phyloP scores from a whole-genome alignment of 345 rosid genomes.

The Murraya koenigii region DNA sequence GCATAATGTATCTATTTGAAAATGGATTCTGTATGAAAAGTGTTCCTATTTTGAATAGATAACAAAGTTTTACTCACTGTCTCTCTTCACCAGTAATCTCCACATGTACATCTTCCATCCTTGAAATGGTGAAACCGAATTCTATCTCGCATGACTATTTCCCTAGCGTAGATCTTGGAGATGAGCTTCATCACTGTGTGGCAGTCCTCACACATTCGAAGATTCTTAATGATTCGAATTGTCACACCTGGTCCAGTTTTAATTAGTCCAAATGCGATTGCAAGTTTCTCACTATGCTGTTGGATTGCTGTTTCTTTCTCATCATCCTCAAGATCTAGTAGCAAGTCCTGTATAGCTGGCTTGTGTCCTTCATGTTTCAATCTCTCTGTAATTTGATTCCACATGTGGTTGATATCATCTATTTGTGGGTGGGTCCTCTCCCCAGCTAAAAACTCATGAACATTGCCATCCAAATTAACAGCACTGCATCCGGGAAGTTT shows the following conservation, averaged over 20 bases:
- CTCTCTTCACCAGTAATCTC: conserved; percentile 52
- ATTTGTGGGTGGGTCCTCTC: conserved; percentile 46
- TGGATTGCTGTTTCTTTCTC: conserved; percentile 51
- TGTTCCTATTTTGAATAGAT: background rate
- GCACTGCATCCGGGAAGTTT: conserved; percentile 69
- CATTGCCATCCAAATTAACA: conserved; percentile 46
- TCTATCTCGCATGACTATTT: conserved; percentile 60
- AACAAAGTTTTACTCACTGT: background rate
- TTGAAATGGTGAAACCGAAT: conserved; percentile 55
- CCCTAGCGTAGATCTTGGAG: conserved; percentile 49
- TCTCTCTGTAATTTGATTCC: conserved; percentile 37
- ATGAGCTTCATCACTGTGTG: conserved; percentile 55
- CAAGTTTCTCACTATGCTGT: conserved; percentile 71
- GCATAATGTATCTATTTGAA: background rate
- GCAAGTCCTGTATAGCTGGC: conserved; percentile 36
- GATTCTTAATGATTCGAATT: conserved; percentile 58
- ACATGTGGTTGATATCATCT: conserved; percentile 35
- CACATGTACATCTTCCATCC: conserved; percentile 54
- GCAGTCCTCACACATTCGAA: conserved; percentile 61
- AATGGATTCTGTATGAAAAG: background rate
- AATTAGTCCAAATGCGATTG: conserved; percentile 57
- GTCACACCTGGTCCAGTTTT: conserved; percentile 41
- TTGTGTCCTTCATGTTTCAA: conserved; percentile 45
- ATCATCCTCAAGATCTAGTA: conserved; percentile 42
- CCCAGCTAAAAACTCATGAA: conserved; percentile 62